These are phyloP conservation scores for Barnettozyma sp. DNA, from an alignment of 805 yeast species.

Conservation along the genomic window DNA sequence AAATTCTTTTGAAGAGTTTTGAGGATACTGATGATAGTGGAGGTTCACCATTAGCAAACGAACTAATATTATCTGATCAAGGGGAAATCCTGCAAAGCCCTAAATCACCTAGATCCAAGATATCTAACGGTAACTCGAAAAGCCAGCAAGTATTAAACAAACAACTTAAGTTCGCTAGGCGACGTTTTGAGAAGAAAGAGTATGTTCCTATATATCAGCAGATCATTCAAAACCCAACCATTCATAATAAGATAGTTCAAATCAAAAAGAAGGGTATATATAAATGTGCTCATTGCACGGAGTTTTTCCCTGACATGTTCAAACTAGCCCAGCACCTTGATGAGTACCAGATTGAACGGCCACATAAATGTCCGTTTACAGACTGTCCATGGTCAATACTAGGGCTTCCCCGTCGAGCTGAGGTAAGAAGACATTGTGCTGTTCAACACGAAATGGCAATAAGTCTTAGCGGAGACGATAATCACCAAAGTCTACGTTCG, in stretches of 20 bases:
- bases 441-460: slow-evolving; percentile 33
- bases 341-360: slow-evolving; percentile 31
- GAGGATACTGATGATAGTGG: background rate
- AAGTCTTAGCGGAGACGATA: slow-evolving; percentile 1
- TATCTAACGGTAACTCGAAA: too few species aligned
- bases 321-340: slow-evolving; percentile 40
- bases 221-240: slow-evolving; percentile 22
- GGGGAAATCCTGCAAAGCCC: background rate
- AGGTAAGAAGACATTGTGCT: slow-evolving; percentile 43
- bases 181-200: background rate
- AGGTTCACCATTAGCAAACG: background rate
- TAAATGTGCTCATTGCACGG: slow-evolving; percentile 42
- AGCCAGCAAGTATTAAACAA: too few species aligned
- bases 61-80: background rate
- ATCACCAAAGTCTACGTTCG: slow-evolving; percentile 3
- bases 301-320: slow-evolving; percentile 31
- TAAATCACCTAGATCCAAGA: background rate
- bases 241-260: slow-evolving; percentile 25
- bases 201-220: slow-evolving; percentile 19
- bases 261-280: slow-evolving; percentile 38
- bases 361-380: slow-evolving; percentile 38
- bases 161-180: too few species aligned
- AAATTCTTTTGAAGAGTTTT: slow-evolving; percentile 2
- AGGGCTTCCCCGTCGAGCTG: slow-evolving; percentile 43
- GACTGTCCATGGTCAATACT: slow-evolving; percentile 43